Percentiles rank a stretch among this genome's conserved stretches.
Evolutionary conservation across 2,329 filamentous ascomycete species (phyloP).

Genomic region (Phoma sp.): DNA sequence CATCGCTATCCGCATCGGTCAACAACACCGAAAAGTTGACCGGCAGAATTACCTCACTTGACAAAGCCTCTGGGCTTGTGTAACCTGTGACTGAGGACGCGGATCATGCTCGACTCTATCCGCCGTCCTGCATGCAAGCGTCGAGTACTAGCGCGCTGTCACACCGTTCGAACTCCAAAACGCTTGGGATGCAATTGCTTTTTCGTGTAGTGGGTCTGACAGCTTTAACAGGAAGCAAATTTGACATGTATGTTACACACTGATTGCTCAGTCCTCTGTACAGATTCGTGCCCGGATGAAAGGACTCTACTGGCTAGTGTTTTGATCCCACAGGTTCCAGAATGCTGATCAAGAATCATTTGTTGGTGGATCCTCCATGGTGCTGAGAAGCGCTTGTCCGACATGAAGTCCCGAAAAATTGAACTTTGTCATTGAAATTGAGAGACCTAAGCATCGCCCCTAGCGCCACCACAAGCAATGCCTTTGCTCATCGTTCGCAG

Average conservation of each 20-base stretch:
- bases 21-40: background rate
- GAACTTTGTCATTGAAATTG: too few species aligned
- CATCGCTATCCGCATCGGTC: background rate
- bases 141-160: background rate
- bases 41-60: background rate
- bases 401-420: too few species aligned
- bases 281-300: background rate
- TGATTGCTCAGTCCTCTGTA: too few species aligned
- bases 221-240: background rate
- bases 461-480: too few species aligned
- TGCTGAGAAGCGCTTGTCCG: too few species aligned
- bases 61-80: background rate
- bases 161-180: background rate
- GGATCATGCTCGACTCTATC: background rate
- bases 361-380: too few species aligned
- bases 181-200: constrained; percentile 4
- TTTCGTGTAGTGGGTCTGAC: background rate
- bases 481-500: background rate
- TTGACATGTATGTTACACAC: too few species aligned
- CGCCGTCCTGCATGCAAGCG: background rate
- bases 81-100: background rate
- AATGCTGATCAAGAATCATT: too few species aligned
- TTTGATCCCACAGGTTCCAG: too few species aligned
- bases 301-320: too few species aligned
- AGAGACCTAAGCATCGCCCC: too few species aligned